Conservation (phyloP, 2,329 filamentous ascomycete species). For the Penicillium verrucosum region DNA sequence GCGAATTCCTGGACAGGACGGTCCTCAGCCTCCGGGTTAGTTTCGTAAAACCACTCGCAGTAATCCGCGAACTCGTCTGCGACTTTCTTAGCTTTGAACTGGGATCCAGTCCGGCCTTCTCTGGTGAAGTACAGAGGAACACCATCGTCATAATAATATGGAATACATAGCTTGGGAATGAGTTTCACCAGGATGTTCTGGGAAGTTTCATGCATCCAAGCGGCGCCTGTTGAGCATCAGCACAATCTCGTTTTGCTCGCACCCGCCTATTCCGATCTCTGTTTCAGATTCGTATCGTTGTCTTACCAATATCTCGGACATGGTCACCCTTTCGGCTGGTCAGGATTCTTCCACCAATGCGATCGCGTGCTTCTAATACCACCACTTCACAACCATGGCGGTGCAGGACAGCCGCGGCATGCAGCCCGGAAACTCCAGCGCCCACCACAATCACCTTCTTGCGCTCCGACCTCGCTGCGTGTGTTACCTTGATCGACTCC, state of each 20-base stretch:
- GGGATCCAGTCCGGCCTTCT: constrained; percentile 42
- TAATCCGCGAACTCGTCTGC: constrained; percentile 47
- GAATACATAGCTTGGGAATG: constrained; percentile 42
- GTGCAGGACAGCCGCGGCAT: constrained; percentile 35
- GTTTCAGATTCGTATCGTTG: not conserved
- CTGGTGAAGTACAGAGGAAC: constrained; percentile 43
- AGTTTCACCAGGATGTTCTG: constrained; percentile 46
- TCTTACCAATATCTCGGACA: constrained; percentile 41
- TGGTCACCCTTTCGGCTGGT: constrained; percentile 37
- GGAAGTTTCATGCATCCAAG: constrained; percentile 48
- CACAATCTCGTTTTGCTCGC: not conserved
- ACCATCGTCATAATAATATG: constrained; percentile 48
- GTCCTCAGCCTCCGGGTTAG: constrained; percentile 42
- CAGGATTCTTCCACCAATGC: constrained; percentile 39
- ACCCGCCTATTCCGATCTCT: not conserved
- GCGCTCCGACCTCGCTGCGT: constrained; percentile 20
- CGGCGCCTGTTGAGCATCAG: constrained; percentile 34
- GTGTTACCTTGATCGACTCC: constrained; percentile 21
- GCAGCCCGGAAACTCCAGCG: constrained; percentile 37
- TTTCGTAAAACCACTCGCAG: constrained; percentile 42
- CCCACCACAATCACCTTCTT: constrained; percentile 34
- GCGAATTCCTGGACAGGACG: constrained; percentile 41
- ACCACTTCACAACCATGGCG: constrained; percentile 36
- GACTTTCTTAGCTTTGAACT: constrained; percentile 49
- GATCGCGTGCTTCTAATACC: constrained; percentile 36